Conservation (phyloP, 2,329 filamentous ascomycete species). For the Teratosphaeria pseudoeucalypti region DNA sequence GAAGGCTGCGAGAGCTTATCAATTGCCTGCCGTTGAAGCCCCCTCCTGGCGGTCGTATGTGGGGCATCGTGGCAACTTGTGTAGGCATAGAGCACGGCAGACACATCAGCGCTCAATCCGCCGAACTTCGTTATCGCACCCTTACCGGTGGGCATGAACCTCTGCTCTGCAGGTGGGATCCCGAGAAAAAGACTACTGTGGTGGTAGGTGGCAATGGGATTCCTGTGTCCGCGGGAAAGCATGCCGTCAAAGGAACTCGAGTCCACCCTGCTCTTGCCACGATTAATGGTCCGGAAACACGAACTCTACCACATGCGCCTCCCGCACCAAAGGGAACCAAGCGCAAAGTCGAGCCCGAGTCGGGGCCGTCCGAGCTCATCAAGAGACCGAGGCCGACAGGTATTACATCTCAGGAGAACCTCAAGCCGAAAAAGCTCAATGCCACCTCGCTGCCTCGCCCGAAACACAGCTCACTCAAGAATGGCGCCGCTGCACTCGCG, state of each 20-base stretch:
- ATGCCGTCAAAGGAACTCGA: not conserved
- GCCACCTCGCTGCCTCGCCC: not conserved
- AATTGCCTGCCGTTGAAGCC: not conserved
- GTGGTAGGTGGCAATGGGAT: not conserved
- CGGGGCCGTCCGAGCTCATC: not conserved
- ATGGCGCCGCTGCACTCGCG: not conserved
- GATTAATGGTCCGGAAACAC: not conserved
- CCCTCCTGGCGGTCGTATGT: not conserved
- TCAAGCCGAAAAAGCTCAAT: not conserved
- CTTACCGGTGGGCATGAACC: not conserved
- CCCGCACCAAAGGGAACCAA: not conserved
- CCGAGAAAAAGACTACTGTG: not conserved
- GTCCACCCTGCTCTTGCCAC: not conserved
- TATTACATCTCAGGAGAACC: not conserved
- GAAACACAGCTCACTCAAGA: not conserved
- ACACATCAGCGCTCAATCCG: not conserved
- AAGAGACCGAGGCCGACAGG: not conserved
- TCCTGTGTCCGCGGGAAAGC: not conserved
- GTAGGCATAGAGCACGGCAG: not conserved
- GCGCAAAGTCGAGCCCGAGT: not conserved
- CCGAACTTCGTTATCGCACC: not conserved
- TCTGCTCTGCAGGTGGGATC: not conserved
- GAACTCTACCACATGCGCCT: not conserved
- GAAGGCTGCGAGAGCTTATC: not conserved
- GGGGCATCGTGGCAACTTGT: not conserved